A percentile compares a stretch with the other conserved stretches of the same genome.
Evolutionary conservation across 345 rosid species (phyloP).

Genomic region (Punica granatum): DNA sequence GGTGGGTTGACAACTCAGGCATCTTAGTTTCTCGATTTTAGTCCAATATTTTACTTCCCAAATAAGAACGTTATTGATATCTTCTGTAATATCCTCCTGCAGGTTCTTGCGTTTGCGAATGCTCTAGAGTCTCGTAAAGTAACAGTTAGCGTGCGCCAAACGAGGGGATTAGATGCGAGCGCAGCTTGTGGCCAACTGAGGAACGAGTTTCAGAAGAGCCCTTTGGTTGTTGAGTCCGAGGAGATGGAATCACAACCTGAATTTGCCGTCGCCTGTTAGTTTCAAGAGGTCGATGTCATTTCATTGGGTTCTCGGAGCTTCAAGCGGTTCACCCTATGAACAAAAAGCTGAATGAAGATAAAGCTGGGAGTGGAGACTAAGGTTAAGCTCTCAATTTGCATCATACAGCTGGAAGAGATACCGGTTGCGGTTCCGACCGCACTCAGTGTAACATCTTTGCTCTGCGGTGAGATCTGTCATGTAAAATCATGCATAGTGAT

Average conservation of each 20-base stretch:
- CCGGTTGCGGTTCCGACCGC: background rate
- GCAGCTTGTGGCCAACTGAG: slow-evolving; percentile 99
- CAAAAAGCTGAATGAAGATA: background rate
- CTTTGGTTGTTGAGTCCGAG: slow-evolving; percentile 35
- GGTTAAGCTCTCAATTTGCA: background rate
- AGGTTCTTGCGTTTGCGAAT: slow-evolving; percentile 67
- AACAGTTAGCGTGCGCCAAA: slow-evolving; percentile 69
- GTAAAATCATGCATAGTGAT: background rate
- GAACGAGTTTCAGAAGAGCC: slow-evolving; percentile 86
- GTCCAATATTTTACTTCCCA: background rate
- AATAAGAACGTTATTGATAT: background rate
- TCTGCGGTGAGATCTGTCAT: background rate
- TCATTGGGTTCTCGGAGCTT: background rate
- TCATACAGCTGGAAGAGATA: background rate
- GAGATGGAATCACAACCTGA: slow-evolving; percentile 28
- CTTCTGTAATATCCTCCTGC: slow-evolving; percentile 7
- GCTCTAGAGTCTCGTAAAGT: slow-evolving; percentile 69
- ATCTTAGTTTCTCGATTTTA: background rate
- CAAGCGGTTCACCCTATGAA: background rate
- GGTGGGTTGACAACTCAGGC: slow-evolving; percentile 26
- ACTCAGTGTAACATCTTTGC: background rate
- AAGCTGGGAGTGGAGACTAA: background rate
- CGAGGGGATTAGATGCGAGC: slow-evolving; percentile 89
- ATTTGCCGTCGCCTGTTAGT: slow-evolving; percentile 39
- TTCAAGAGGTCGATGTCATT: background rate